A percentile compares a stretch with the other conserved stretches of the same genome.
These are phyloP conservation scores for Naganishia sp. DNA, from an alignment of 1,284 basidiomycete genomes.

Conservation along the genomic window DNA sequence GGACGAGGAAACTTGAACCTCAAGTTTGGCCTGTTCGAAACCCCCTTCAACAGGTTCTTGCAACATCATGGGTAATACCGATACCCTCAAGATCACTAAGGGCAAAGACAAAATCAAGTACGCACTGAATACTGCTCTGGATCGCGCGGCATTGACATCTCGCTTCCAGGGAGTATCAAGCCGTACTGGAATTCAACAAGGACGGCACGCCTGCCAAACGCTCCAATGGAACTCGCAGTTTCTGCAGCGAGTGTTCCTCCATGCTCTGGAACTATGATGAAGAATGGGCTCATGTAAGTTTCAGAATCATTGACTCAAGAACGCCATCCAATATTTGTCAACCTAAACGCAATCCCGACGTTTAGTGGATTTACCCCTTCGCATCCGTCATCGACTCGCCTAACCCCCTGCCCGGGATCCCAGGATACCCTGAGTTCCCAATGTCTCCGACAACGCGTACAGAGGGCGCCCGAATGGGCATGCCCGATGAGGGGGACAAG, in stretches of 20 bases:
- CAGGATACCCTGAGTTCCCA: conserved; percentile 29
- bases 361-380: conserved; percentile 54
- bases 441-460: neutral
- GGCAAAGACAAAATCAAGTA: conserved; percentile 52
- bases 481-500: conserved; percentile 30
- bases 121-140: conserved; percentile 14
- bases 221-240: conserved; percentile 43
- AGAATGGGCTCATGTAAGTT: conserved; percentile 47
- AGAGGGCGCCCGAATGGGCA: conserved; percentile 11
- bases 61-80: conserved; percentile 46
- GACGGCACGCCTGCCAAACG: conserved; percentile 45
- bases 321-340: neutral
- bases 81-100: conserved; percentile 47
- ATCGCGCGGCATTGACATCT: neutral
- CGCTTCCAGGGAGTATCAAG: conserved; percentile 38
- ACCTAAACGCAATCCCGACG: neutral
- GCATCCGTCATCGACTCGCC: conserved; percentile 50
- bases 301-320: no score
- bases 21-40: neutral
- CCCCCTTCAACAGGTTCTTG: neutral
- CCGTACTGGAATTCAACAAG: conserved; percentile 42
- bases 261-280: conserved; percentile 54
- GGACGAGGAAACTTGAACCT: conserved; percentile 32
- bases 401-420: conserved; percentile 45
- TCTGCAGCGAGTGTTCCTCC: conserved; percentile 49